These are phyloP conservation scores for Crepidotus variabilis DNA, from an alignment of 768 basidiomycete genomes.

Conservation along the genomic window DNA sequence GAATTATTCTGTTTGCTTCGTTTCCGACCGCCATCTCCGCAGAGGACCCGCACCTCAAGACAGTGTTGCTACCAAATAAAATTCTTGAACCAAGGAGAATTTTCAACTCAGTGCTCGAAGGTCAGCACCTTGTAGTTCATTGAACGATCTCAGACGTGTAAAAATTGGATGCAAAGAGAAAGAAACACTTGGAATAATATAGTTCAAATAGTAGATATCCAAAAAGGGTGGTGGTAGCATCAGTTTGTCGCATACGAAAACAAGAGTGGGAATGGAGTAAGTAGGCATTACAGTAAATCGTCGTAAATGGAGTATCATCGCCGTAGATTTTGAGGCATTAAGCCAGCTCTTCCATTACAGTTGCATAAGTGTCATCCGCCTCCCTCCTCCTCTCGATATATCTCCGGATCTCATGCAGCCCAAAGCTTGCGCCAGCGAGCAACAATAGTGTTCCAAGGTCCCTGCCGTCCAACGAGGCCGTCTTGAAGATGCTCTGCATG, in stretches of 20 bases:
- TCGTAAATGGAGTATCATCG: background rate
- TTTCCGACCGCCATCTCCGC: too few relatives aligned
- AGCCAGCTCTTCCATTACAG: constrained; percentile 58
- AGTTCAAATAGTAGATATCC: background rate
- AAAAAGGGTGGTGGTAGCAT: background rate
- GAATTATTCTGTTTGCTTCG: too few relatives aligned
- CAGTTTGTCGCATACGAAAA: background rate
- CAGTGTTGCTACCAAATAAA: too few relatives aligned
- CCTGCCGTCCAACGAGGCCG: constrained; percentile 64
- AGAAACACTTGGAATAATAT: background rate
- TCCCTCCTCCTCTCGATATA: constrained; percentile 68
- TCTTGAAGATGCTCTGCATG: constrained; percentile 93
- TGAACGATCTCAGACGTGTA: too few relatives aligned
- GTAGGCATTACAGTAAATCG: too few relatives aligned
- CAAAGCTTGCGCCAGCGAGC: constrained; percentile 62
- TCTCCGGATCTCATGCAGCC: constrained; percentile 75
- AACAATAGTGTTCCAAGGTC: constrained; percentile 72
- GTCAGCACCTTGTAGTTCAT: too few relatives aligned
- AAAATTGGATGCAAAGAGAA: too few relatives aligned
- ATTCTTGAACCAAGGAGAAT: too few relatives aligned
- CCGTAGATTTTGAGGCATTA: constrained; percentile 17
- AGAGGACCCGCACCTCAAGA: too few relatives aligned
- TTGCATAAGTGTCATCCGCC: constrained; percentile 46
- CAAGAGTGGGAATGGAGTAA: background rate
- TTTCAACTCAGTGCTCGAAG: too few relatives aligned